phyloP scores from a whole-genome alignment of 345 rosid genomes.

The Brassica nigra region DNA sequence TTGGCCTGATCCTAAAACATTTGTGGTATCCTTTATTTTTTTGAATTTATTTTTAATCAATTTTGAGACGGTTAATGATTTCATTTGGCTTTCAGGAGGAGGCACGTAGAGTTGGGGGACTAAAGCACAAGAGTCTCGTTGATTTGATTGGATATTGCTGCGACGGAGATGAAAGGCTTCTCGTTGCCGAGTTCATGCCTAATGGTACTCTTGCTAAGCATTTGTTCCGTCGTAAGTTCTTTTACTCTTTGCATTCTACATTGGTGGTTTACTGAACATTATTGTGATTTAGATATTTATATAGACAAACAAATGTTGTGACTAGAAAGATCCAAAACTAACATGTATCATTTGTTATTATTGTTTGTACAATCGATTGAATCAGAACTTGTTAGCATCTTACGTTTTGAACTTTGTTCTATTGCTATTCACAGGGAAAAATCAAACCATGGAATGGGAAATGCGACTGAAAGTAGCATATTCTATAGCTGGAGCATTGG shows the following conservation, averaged over 20 bases:
- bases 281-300: background rate
- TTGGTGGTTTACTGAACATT: background rate
- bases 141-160: constrained; percentile 93
- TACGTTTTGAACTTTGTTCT: constrained; percentile 15
- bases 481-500: constrained; percentile 75
- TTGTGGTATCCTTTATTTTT: constrained; percentile 47
- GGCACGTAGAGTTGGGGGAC: constrained; percentile 69
- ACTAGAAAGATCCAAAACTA: background rate
- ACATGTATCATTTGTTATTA: background rate
- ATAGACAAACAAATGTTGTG: background rate
- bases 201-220: constrained; percentile 83
- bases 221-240: constrained; percentile 73
- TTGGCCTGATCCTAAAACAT: constrained; percentile 67
- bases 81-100: constrained; percentile 54
- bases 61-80: background rate
- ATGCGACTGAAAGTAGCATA: constrained; percentile 76
- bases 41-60: background rate
- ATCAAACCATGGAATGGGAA: constrained; percentile 77
- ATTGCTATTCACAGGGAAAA: constrained; percentile 56
- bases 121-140: constrained; percentile 70
- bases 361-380: background rate
- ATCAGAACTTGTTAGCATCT: background rate
- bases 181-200: constrained; percentile 83
- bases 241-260: background rate
- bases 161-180: constrained; percentile 82